phyloP scores from a whole-genome alignment of 208 protist genomes.

The Trypanosoma vivax region DNA sequence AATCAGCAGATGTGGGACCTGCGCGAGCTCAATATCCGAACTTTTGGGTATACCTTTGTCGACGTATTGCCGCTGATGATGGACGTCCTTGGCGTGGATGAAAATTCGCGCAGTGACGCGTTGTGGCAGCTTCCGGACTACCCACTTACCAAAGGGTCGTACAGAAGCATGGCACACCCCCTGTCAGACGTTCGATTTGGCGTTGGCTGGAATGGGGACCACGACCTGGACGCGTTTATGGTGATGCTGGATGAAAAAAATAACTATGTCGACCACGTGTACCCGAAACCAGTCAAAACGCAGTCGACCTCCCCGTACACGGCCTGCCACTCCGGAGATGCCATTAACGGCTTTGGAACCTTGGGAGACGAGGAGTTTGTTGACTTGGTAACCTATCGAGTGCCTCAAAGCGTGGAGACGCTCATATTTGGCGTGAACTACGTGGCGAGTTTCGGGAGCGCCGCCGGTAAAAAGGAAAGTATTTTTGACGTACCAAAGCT shows the following conservation, averaged over 20 bases:
- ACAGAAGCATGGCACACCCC: constrained; percentile 14
- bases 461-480: constrained; percentile 7
- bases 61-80: constrained; percentile 71
- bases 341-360: constrained; percentile 30
- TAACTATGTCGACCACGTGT: constrained; percentile 69
- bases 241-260: constrained; percentile 64
- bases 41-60: constrained; percentile 73
- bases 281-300: constrained; percentile 50
- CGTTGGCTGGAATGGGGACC: constrained; percentile 66
- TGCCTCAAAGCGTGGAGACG: constrained; percentile 46
- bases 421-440: constrained; percentile 55
- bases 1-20: constrained; percentile 71
- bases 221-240: constrained; percentile 78
- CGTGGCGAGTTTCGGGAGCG: too few relatives aligned
- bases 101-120: constrained; percentile 34
- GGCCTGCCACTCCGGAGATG: constrained; percentile 64
- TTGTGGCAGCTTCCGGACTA: constrained; percentile 56
- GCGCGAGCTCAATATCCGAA: constrained; percentile 69
- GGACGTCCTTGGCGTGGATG: constrained; percentile 51
- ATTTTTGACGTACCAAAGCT: constrained; percentile 68
- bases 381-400: constrained; percentile 48
- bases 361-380: constrained; percentile 73
- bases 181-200: constrained; percentile 75
- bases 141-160: constrained; percentile 38
- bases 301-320: constrained; percentile 29